phyloP scores from a whole-genome alignment of 2,329 filamentous ascomycete genomes.

The Ceratocystis smalleyi region DNA sequence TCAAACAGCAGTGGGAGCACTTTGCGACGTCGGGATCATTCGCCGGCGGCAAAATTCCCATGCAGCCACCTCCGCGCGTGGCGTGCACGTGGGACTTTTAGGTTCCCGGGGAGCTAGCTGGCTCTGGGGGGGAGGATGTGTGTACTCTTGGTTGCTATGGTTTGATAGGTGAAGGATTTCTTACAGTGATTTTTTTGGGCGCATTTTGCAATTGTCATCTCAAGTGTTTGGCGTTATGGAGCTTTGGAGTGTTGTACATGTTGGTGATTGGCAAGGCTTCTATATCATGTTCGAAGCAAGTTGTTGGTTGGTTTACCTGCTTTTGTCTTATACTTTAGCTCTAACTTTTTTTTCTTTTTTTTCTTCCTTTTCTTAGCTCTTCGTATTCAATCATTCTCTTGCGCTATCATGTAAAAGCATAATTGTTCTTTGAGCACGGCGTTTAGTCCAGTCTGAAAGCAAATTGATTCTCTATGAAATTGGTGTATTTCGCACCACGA shows the following conservation, averaged over 20 bases:
- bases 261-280: not conserved
- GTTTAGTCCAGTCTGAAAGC: too few relatives aligned
- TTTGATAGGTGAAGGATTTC: not conserved
- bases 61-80: constrained; percentile 61
- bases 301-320: not conserved
- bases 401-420: too few relatives aligned
- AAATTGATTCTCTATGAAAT: too few relatives aligned
- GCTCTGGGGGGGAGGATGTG: not conserved
- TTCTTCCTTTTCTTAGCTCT: too few relatives aligned
- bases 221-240: constrained; percentile 5
- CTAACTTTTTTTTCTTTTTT: too few relatives aligned
- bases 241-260: not conserved
- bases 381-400: too few relatives aligned
- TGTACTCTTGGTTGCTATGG: not conserved
- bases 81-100: constrained; percentile 61
- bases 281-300: not conserved
- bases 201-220: not conserved
- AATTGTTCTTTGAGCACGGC: too few relatives aligned
- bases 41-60: constrained; percentile 54
- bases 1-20: constrained; percentile 46
- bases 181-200: constrained; percentile 3
- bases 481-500: not conserved
- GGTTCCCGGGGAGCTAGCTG: not conserved
- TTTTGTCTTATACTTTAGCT: too few relatives aligned
- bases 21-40: constrained; percentile 54